Conservation (phyloP, 192 early-diverging fungal species). For the Helicostylum pulchrum region DNA sequence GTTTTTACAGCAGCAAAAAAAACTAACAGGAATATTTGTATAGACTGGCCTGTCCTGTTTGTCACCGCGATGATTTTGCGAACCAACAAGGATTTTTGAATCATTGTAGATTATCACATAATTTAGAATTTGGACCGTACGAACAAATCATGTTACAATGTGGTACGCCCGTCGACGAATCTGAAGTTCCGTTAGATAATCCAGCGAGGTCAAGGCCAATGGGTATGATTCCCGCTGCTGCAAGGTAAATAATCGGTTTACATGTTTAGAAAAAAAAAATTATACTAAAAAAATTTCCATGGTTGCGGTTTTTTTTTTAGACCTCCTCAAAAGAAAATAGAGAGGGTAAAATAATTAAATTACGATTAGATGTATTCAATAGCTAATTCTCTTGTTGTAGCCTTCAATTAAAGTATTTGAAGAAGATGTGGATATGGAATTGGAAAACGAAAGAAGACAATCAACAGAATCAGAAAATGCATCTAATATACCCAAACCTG, state of each 20-base stretch:
- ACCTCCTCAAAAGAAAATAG: conserved; percentile 8
- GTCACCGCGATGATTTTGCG: conserved; percentile 71
- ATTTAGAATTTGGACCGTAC: conserved; percentile 69
- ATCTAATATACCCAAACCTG: conserved; percentile 1
- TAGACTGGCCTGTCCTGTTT: conserved; percentile 75
- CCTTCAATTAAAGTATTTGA: conserved; percentile 70
- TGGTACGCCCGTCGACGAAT: conserved; percentile 64
- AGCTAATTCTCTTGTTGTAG: conserved; percentile 31
- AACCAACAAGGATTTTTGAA: conserved; percentile 86
- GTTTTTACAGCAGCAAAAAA: too few species aligned
- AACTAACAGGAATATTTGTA: not conserved
- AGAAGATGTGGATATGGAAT: conserved; percentile 66
- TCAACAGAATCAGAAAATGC: conserved; percentile 1
- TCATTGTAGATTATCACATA: conserved; percentile 75
- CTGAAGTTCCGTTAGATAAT: conserved; percentile 51
- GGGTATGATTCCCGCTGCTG: conserved; percentile 10
- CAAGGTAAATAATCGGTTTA: conserved; percentile 8
- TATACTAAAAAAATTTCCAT: not conserved
- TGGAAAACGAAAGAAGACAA: conserved; percentile 36
- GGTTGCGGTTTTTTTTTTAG: not conserved
- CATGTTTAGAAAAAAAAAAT: not conserved
- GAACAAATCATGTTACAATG: conserved; percentile 72
- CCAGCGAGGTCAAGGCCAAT: conserved; percentile 43
- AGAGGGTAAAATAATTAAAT: conserved; percentile 8
- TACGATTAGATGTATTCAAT: not conserved